Percentiles rank a stretch among this genome's conserved stretches.
These are phyloP conservation scores for Carex scoparia DNA, from an alignment of 176 grass and related monocot genomes.

Conservation along the genomic window DNA sequence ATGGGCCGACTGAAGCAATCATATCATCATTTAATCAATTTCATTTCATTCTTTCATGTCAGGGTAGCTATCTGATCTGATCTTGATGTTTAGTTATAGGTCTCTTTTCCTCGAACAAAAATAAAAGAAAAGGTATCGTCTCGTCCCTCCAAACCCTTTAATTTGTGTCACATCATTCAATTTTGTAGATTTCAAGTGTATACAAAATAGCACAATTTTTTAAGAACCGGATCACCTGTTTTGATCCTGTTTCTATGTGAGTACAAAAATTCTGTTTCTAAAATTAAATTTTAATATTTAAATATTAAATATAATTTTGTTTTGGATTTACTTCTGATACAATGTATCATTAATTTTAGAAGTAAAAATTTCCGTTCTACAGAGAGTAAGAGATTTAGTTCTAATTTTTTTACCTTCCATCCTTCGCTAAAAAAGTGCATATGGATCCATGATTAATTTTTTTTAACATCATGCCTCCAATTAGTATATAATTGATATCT, in stretches of 20 bases:
- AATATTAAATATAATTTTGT: too few species aligned
- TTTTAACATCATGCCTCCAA: not conserved
- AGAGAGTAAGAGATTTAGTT: too few species aligned
- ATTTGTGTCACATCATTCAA: not conserved
- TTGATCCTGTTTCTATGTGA: too few species aligned
- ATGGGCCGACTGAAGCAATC: slow-evolving; percentile 6
- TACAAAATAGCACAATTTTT: not conserved
- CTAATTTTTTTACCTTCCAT: not conserved
- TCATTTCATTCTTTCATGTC: not conserved
- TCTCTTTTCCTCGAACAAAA: not conserved
- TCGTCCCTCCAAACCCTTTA: not conserved
- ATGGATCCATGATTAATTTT: not conserved
- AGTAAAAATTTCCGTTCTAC: too few species aligned
- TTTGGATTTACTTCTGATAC: too few species aligned
- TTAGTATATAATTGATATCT: not conserved
- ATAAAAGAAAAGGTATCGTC: not conserved
- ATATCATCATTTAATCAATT: slow-evolving; percentile 15
- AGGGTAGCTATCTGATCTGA: not conserved
- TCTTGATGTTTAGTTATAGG: not conserved
- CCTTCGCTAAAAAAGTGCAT: not conserved
- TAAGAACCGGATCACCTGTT: too few species aligned
- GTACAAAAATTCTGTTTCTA: too few species aligned
- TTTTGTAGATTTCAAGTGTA: not conserved
- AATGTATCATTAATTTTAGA: too few species aligned
- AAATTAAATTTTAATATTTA: too few species aligned